Percentiles rank a stretch among this genome's conserved stretches.
phyloP scores from a whole-genome alignment of 495 filamentous ascomycete species.

The Tuber microsphaerosporum region DNA sequence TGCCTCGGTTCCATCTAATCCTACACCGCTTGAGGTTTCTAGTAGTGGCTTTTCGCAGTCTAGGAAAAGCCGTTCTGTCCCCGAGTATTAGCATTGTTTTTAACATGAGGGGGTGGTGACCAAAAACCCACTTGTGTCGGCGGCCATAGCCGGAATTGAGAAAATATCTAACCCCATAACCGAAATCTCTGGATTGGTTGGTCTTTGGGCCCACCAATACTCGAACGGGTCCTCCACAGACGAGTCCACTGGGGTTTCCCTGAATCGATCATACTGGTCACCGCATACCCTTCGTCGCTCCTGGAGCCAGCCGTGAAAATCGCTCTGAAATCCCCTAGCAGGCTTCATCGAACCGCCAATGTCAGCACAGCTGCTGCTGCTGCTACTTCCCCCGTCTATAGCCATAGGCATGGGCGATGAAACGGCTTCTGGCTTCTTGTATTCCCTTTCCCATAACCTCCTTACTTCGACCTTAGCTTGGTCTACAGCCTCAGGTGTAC shows the following conservation, averaged over 20 bases:
- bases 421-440: not conserved
- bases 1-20: not conserved
- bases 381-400: not conserved
- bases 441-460: not conserved
- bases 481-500: not conserved
- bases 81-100: not conserved
- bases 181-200: conserved; percentile 1
- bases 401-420: not conserved
- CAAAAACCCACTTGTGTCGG: not conserved
- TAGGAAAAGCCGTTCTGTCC: not conserved
- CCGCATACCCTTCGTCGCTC: not conserved
- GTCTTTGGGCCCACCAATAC: not conserved
- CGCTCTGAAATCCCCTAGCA: not conserved
- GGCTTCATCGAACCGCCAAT: not conserved
- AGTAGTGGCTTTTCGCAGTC: conserved; percentile 1
- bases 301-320: not conserved
- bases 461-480: not conserved
- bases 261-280: conserved; percentile 1
- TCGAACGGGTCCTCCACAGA: not conserved
- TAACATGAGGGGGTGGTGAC: not conserved
- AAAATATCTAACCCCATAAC: conserved; percentile 1
- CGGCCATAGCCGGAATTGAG: not conserved
- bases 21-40: not conserved
- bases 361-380: not conserved
- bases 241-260: not conserved